Evolutionary conservation across 108 stramenopile genomes (phyloP).

Genomic region (Conticribra weissflogii): DNA sequence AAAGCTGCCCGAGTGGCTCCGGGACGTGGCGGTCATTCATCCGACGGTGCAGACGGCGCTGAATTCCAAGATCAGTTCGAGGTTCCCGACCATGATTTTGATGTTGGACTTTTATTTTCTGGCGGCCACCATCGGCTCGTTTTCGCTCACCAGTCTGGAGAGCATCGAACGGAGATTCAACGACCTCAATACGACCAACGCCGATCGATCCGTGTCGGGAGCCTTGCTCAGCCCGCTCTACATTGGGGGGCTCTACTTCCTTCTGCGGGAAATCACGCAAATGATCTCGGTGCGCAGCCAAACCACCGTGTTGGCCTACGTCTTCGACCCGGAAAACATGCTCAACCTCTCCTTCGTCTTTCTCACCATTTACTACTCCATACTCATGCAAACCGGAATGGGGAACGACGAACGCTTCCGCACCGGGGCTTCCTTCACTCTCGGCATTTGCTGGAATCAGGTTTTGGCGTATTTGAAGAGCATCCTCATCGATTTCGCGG

Average conservation of each 20-base stretch:
- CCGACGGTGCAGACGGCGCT: conserved; percentile 77
- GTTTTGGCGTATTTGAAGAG: conserved; percentile 80
- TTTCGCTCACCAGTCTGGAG: conserved; percentile 28
- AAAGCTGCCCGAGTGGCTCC: conserved; percentile 76
- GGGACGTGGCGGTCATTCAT: conserved; percentile 75
- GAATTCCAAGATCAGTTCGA: conserved; percentile 67
- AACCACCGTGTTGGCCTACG: conserved; percentile 55
- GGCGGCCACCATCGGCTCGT: conserved; percentile 56
- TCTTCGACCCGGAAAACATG: conserved; percentile 71
- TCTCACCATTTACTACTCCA: conserved; percentile 63
- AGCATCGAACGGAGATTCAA: conserved; percentile 27
- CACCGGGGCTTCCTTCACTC: conserved; percentile 64
- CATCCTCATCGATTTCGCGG: conserved; percentile 82
- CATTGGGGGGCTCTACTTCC: conserved; percentile 71
- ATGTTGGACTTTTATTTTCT: conserved; percentile 76
- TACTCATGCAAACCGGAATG: conserved; percentile 58
- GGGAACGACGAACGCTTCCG: conserved; percentile 56
- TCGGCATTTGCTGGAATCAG: conserved; percentile 67
- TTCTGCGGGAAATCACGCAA: conserved; percentile 70
- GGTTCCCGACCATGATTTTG: conserved; percentile 82
- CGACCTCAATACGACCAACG: conserved; percentile 12
- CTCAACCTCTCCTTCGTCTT: conserved; percentile 75
- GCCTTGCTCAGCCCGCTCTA: conserved; percentile 46
- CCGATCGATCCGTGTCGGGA: conserved; percentile 5
- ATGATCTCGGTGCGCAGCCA: conserved; percentile 56